A percentile compares a stretch with the other conserved stretches of the same genome.
phyloP scores from a whole-genome alignment of 2,329 filamentous ascomycete genomes.

The Tolypocladium amazonense region DNA sequence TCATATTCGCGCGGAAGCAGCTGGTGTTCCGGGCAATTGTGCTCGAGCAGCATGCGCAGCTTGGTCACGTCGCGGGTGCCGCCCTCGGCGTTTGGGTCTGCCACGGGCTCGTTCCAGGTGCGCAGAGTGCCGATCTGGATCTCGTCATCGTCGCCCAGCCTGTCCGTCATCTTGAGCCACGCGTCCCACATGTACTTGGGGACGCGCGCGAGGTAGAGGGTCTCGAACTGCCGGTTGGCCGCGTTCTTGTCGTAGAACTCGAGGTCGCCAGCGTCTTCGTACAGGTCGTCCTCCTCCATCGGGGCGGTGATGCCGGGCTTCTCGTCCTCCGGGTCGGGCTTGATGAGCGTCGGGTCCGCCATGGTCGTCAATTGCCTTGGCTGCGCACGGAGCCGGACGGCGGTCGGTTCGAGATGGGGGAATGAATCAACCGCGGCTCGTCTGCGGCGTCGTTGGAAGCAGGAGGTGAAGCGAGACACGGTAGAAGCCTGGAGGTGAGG shows the following conservation, averaged over 20 bases:
- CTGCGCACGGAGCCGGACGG: not conserved
- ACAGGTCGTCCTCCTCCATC: constrained; percentile 56
- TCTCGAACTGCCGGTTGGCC: constrained; percentile 27
- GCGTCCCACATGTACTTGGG: constrained; percentile 73
- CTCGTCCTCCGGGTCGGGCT: constrained; percentile 39
- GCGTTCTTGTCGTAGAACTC: constrained; percentile 40
- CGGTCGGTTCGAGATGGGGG: not conserved
- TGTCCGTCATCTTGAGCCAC: constrained; percentile 45
- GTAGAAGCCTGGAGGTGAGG: not conserved
- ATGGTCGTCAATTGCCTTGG: not conserved
- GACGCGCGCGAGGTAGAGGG: constrained; percentile 63
- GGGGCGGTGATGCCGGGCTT: constrained; percentile 24
- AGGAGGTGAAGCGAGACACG: not conserved
- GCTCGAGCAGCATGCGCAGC: constrained; percentile 55
- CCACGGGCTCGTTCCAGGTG: constrained; percentile 43
- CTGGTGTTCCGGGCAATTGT: constrained; percentile 55
- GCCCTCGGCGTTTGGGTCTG: constrained; percentile 39
- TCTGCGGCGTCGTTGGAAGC: not conserved
- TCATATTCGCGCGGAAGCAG: constrained; percentile 82
- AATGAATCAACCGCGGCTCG: not conserved
- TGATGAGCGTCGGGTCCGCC: constrained; percentile 26
- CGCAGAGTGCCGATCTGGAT: constrained; percentile 70
- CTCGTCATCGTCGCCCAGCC: constrained; percentile 69
- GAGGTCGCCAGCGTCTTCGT: constrained; percentile 47
- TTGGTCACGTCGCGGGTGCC: constrained; percentile 20